Evolutionary conservation across 371 early-diverging fungal genomes (phyloP), one percentile per base, ranked within the genome.

Genomic region (Batrachochytrium dendrobatidis): DNA sequence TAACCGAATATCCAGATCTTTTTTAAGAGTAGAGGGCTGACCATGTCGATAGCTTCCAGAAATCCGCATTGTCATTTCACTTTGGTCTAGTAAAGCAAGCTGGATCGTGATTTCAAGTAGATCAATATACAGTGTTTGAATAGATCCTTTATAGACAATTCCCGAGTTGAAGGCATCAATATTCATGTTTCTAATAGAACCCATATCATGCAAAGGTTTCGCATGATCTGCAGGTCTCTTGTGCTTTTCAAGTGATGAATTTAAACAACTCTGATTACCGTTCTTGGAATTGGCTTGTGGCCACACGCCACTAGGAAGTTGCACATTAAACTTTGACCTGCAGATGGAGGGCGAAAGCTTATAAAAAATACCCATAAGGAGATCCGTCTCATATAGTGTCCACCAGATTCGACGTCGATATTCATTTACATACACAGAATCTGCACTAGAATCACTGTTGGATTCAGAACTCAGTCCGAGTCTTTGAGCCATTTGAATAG

Each of bases 31-130:
- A n/a, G n/a, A n/a, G n/a, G n/a, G n/a, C n/a, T n/a, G n/a, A n/a
- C n/a, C n/a, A n/a, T n/a, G n/a, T n/a, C n/a, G n/a, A n/a, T n/a
- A n/a, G n/a, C n/a, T n/a, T n/a, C n/a, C n/a, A n/a, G n/a, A n/a
- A n/a, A n/a, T n/a, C n/a, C n/a, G n/a, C n/a, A n/a, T n/a, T n/a
- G n/a, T n/a, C n/a, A n/a, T n/a, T n/a, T n/a, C n/a, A 39, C 39
- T 39, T n/a, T n/a, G 39, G 39, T 39, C 39, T 12, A 39, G 39
- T n/a, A n/a, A 12, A 39, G 39, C 39, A 39, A n/a, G n/a, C 39
- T 39, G 39, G 39, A n/a, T 39, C 39, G 39, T 39, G n/a, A 39
- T 39, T n/a, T 39, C 39, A n/a, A 39, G 39, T n/a, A 39, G 39
- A 12, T 39, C 15, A 12, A 39, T 39, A n/a, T 39, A 39, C 39